phyloP scores from a whole-genome alignment of 2,329 filamentous ascomycete species.

The Fusarium phyllophilum region DNA sequence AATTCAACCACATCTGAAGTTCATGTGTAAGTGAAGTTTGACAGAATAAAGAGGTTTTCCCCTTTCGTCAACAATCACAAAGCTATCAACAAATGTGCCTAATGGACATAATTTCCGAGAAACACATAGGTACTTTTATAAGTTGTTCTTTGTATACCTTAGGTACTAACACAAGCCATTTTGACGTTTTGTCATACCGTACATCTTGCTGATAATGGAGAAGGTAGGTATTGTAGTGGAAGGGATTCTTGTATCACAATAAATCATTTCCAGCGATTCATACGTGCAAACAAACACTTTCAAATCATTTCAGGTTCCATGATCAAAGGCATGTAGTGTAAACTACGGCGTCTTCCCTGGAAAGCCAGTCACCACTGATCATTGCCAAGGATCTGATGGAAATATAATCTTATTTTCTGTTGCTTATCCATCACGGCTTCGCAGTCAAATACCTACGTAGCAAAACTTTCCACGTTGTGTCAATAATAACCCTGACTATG shows the following conservation, averaged over 20 bases:
- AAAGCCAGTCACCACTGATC: not conserved
- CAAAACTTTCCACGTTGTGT: not conserved
- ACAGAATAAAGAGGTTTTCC: too few species aligned
- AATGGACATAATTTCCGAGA: not conserved
- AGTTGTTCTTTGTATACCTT: too few species aligned
- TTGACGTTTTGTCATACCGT: not conserved
- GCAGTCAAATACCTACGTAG: not conserved
- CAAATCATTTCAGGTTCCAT: not conserved
- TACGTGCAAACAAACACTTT: not conserved
- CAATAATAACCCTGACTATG: not conserved
- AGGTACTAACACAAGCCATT: too few species aligned
- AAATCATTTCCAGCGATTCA: not conserved
- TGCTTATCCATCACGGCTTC: not conserved
- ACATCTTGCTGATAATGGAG: not conserved
- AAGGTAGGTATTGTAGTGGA: not conserved
- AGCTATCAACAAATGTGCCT: not conserved
- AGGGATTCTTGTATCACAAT: not conserved
- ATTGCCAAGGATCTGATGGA: not conserved
- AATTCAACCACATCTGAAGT: not conserved
- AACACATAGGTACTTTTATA: not conserved
- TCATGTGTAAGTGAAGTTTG: not conserved
- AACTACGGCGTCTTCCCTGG: not conserved
- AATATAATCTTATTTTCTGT: not conserved
- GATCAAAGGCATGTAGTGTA: not conserved
- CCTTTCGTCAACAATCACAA: not conserved